A percentile compares a stretch with the other conserved stretches of the same genome.
These are phyloP conservation scores for Lentinula sp. DNA, from an alignment of 768 basidiomycete species.

Conservation along the genomic window DNA sequence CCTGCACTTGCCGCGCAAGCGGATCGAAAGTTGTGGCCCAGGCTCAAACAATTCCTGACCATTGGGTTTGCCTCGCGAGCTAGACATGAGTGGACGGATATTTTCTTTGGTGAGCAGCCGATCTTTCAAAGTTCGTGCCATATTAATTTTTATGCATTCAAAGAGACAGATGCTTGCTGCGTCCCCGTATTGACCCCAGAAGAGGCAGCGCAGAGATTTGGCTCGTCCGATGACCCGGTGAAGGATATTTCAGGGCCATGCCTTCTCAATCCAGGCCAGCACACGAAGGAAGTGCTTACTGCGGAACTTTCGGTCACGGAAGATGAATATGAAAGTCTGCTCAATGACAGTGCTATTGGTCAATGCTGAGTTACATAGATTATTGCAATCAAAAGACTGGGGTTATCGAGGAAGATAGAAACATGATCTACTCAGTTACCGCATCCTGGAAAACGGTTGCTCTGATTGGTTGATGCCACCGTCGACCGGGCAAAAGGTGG, in stretches of 20 bases:
- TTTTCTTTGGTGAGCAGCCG: constrained; percentile 53
- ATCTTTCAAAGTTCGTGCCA: neutral
- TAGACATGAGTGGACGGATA: constrained; percentile 61
- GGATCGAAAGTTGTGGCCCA: constrained; percentile 49
- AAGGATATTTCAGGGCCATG: constrained; percentile 6
- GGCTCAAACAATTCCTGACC: constrained; percentile 48
- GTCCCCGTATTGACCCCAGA: constrained; percentile 59
- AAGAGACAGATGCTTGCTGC: constrained; percentile 69
- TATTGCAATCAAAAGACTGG: no score
- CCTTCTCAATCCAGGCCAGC: constrained; percentile 39
- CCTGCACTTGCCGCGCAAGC: constrained; percentile 28
- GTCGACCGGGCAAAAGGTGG: neutral
- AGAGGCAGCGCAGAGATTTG: constrained; percentile 44
- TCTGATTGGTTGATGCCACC: neutral
- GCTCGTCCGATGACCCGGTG: constrained; percentile 19
- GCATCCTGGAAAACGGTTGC: no score
- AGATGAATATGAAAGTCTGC: constrained; percentile 32
- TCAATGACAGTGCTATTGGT: constrained; percentile 40
- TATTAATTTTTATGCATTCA: neutral
- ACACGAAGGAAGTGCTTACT: constrained; percentile 46
- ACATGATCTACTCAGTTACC: no score
- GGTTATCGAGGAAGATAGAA: no score
- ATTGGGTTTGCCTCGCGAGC: constrained; percentile 56
- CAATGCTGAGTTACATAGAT: neutral
- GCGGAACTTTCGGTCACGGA: constrained; percentile 42